Percentiles rank a stretch among this genome's conserved stretches.
These are phyloP conservation scores for Microcera coccophila DNA, from an alignment of 2,329 filamentous ascomycete species.

Conservation along the genomic window DNA sequence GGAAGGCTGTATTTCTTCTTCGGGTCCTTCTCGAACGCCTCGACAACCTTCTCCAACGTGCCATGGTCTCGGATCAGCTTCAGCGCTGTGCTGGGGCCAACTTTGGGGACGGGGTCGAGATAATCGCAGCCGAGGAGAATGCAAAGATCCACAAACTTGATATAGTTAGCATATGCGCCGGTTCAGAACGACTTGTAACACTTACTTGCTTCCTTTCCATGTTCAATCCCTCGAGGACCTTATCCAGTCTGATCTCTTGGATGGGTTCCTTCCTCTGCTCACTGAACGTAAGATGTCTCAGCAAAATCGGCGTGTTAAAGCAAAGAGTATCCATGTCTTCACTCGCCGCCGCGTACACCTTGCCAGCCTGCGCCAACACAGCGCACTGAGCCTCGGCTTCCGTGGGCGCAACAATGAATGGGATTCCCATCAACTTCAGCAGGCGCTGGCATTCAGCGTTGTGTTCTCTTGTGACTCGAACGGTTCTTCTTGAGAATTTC, in stretches of 20 bases:
- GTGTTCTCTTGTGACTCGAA: slow-evolving; percentile 93
- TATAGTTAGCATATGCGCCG: slow-evolving; percentile 7
- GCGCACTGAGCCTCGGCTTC: slow-evolving; percentile 98
- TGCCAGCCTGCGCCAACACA: slow-evolving; percentile 79
- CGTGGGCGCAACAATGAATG: slow-evolving; percentile 90
- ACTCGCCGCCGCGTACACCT: slow-evolving; percentile 93
- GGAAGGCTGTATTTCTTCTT: slow-evolving; percentile 81
- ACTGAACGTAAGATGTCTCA: slow-evolving; percentile 92
- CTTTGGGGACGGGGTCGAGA: slow-evolving; percentile 90
- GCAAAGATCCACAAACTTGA: slow-evolving; percentile 91
- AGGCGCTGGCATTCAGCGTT: slow-evolving; percentile 91
- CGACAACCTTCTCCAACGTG: slow-evolving; percentile 80
- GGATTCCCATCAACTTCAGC: slow-evolving; percentile 92
- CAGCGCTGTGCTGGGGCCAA: slow-evolving; percentile 86
- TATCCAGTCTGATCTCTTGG: slow-evolving; percentile 86
- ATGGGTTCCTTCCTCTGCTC: slow-evolving; percentile 98
- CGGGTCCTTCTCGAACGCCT: slow-evolving; percentile 68
- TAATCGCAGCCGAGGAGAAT: slow-evolving; percentile 98
- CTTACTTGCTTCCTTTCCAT: slow-evolving; percentile 83
- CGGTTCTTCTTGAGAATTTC: slow-evolving; percentile 91
- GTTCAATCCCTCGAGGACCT: slow-evolving; percentile 76
- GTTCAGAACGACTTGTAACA: slow-evolving; percentile 1
- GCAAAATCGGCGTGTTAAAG: slow-evolving; percentile 85
- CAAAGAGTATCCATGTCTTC: slow-evolving; percentile 99
- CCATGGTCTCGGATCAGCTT: slow-evolving; percentile 93